Evolutionary conservation across 1,284 basidiomycete species (phyloP).

Genomic region (Microbotryum violaceum): DNA sequence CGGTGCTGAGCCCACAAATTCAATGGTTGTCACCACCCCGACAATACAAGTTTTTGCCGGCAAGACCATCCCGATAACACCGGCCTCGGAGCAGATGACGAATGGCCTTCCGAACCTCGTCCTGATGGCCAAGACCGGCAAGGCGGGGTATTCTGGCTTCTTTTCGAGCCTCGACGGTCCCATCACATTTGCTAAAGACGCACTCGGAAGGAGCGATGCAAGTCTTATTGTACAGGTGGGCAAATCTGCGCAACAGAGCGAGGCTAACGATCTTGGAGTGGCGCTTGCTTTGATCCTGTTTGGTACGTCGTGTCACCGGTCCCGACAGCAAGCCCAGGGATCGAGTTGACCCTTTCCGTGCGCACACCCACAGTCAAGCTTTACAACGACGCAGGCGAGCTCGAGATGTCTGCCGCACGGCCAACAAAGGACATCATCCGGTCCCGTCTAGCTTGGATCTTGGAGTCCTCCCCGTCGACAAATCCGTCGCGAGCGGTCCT

Average conservation of each 20-base stretch:
- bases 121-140: conserved; percentile 7
- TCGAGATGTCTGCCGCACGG: background rate
- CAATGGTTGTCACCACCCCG: too few species aligned
- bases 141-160: conserved; percentile 21
- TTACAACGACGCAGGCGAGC: conserved; percentile 9
- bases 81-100: too few species aligned
- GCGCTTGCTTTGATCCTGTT: conserved; percentile 21
- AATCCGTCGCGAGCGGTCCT: conserved; percentile 32
- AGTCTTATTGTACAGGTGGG: conserved; percentile 2
- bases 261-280: conserved; percentile 27
- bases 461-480: conserved; percentile 26
- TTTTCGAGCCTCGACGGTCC: conserved; percentile 5
- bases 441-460: conserved; percentile 30
- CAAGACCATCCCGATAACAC: too few species aligned
- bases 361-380: conserved; percentile 5
- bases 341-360: background rate
- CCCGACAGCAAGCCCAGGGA: background rate
- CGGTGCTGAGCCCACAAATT: too few species aligned
- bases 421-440: conserved; percentile 26
- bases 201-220: background rate
- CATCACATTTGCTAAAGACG: background rate
- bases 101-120: too few species aligned
- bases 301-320: conserved; percentile 5
- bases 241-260: conserved; percentile 8
- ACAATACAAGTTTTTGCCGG: too few species aligned